A percentile compares a stretch with the other conserved stretches of the same genome.
phyloP scores from a whole-genome alignment of 1,284 basidiomycete genomes.

The Gymnopus androsaceus region DNA sequence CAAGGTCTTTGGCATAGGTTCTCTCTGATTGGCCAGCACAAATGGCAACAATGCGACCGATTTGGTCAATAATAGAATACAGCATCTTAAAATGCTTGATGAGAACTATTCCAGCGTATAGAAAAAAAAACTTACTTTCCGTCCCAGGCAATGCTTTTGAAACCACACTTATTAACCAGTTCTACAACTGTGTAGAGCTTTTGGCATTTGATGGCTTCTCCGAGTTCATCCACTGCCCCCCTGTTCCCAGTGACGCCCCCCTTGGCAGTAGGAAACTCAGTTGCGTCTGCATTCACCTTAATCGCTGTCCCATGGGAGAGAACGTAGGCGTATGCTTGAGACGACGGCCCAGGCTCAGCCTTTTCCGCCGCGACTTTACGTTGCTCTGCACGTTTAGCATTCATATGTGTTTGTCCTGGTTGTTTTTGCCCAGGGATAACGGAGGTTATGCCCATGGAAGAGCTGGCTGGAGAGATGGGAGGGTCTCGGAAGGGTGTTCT shows the following conservation, averaged over 20 bases:
- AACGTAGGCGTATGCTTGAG: neutral
- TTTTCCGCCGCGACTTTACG: neutral
- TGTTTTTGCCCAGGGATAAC: no score
- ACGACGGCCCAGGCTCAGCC: neutral
- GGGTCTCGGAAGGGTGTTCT: no score
- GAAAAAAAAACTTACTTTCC: neutral
- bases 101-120: neutral
- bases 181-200: neutral
- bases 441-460: no score
- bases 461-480: no score
- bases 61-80: neutral
- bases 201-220: neutral
- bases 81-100: neutral
- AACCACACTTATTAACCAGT: neutral
- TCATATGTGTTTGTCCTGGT: no score
- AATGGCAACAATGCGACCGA: neutral
- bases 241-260: slow-evolving; percentile 7
- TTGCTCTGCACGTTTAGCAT: no score
- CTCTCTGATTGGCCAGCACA: slow-evolving; percentile 5
- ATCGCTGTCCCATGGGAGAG: neutral
- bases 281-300: neutral
- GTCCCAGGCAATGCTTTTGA: slow-evolving; percentile 4
- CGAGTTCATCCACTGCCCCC: neutral
- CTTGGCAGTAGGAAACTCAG: neutral
- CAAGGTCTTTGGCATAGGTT: no score